These are phyloP conservation scores for Penicillium sp. DNA, from an alignment of 2,329 filamentous ascomycete species.

Conservation along the genomic window DNA sequence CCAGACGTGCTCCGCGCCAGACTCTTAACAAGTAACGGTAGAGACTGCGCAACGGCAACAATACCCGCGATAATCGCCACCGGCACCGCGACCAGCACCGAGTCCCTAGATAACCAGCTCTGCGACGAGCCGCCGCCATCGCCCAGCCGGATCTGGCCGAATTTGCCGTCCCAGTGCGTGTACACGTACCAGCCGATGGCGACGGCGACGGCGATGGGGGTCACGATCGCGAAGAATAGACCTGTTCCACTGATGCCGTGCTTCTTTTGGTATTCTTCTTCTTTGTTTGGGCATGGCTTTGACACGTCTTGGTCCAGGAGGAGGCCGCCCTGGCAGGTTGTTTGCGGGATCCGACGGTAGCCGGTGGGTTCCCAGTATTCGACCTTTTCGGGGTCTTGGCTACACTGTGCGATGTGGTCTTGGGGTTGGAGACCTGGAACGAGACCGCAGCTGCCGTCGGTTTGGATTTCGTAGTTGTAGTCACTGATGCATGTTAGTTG, in stretches of 20 bases:
- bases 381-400: constrained; percentile 63
- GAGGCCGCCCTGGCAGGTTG: constrained; percentile 75
- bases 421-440: constrained; percentile 70
- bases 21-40: constrained; percentile 71
- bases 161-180: constrained; percentile 81
- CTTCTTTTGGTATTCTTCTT: constrained; percentile 77
- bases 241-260: constrained; percentile 68
- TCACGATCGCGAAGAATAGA: constrained; percentile 80
- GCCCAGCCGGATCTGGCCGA: constrained; percentile 87
- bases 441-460: constrained; percentile 72
- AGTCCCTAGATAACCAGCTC: constrained; percentile 64
- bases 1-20: constrained; percentile 67
- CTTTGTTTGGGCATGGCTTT: constrained; percentile 71
- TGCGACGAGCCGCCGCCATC: constrained; percentile 49
- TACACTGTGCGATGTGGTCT: constrained; percentile 60
- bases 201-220: constrained; percentile 70
- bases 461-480: constrained; percentile 85
- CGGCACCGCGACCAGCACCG: constrained; percentile 77
- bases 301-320: constrained; percentile 69
- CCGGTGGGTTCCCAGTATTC: constrained; percentile 84
- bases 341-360: constrained; percentile 85
- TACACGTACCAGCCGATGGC: constrained; percentile 82
- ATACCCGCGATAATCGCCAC: constrained; percentile 78
- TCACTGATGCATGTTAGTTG: constrained; percentile 57
- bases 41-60: constrained; percentile 68